phyloP scores from a whole-genome alignment of 2,329 filamentous ascomycete genomes.

The Colletotrichum scovillei region DNA sequence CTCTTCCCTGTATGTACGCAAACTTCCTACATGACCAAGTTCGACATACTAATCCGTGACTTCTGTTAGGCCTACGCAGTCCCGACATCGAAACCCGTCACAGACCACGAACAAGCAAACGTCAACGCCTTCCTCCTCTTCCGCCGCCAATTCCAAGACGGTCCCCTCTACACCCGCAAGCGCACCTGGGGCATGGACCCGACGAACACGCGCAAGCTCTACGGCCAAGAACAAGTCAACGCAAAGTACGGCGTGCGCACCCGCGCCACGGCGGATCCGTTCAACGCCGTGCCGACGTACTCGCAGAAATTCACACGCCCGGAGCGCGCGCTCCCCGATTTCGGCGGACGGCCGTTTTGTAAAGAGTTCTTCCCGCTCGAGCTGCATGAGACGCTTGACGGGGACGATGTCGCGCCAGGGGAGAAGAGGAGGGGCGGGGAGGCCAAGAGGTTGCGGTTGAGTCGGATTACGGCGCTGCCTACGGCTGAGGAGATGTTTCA shows the following conservation, averaged over 20 bases:
- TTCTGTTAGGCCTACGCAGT: constrained; percentile 59
- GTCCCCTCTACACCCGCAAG: constrained; percentile 67
- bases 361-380: constrained; percentile 67
- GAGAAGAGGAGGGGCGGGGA: constrained; percentile 41
- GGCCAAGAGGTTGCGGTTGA: constrained; percentile 60
- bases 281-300: constrained; percentile 69
- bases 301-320: constrained; percentile 64
- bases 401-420: constrained; percentile 48
- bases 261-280: constrained; percentile 68
- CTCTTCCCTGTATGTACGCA: constrained; percentile 63
- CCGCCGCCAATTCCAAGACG: constrained; percentile 66
- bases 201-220: constrained; percentile 53
- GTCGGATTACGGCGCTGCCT: constrained; percentile 58
- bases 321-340: constrained; percentile 65
- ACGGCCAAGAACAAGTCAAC: constrained; percentile 70
- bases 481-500: constrained; percentile 64
- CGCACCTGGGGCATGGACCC: constrained; percentile 48
- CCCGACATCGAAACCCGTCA: constrained; percentile 57
- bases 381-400: constrained; percentile 66
- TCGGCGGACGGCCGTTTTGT: constrained; percentile 61
- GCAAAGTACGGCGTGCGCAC: constrained; percentile 64
- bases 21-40: too few species aligned
- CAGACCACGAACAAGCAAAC: constrained; percentile 56
- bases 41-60: too few species aligned
- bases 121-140: constrained; percentile 66